Base-by-base conservation (phyloP, 129 eudicot species). In the Glebionis coronaria region DNA sequence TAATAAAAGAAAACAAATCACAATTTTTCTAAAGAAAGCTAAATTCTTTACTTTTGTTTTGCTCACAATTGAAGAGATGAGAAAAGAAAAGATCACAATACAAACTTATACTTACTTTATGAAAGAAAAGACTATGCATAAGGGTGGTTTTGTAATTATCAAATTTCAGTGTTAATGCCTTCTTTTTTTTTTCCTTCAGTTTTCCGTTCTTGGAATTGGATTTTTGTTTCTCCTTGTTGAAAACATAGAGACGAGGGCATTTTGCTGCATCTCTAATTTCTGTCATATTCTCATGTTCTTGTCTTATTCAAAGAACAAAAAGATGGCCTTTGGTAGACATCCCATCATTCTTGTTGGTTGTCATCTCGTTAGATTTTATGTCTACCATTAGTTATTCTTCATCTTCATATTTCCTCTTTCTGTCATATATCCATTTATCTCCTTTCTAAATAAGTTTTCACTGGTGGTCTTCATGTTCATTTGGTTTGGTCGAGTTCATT, bases 1-100 rank as follows among this genome's bases (percentile, higher is more conserved):
- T n/a, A n/a, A 62, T 56, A 42, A 19, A 15, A 50, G 18, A 15
- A 50, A 11, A 13, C 67, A 49, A 13, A 0, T 5, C 29, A 0
- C 63, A 58, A 6, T 14, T 18, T 5, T 21, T n/a, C n/a, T 15
- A 44, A 45, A 45, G 31, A 74, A 56, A 74, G 61, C 47, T 67
- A 31, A 23, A 74, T 74, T 74, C 73, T 61, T n/a, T 74, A 45
- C 79, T 74, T 66, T 57, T 56, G 21, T 64, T 14, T 4, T 55
- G 56, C 47, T 65, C 28, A 19, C 10, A 44, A 65, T 59, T 28
- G 16, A 38, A 71, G 72, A 42, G 72, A 40, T 13, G 53, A 54
- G 28, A 40, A 64, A n/a, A n/a, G n/a, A n/a, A n/a, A n/a, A n/a
- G n/a, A n/a, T n/a, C n/a, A n/a, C n/a, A n/a, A 50, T 56, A 25